These are phyloP conservation scores for Seiridium unicorne DNA, from an alignment of 2,329 filamentous ascomycete genomes.

Conservation along the genomic window DNA sequence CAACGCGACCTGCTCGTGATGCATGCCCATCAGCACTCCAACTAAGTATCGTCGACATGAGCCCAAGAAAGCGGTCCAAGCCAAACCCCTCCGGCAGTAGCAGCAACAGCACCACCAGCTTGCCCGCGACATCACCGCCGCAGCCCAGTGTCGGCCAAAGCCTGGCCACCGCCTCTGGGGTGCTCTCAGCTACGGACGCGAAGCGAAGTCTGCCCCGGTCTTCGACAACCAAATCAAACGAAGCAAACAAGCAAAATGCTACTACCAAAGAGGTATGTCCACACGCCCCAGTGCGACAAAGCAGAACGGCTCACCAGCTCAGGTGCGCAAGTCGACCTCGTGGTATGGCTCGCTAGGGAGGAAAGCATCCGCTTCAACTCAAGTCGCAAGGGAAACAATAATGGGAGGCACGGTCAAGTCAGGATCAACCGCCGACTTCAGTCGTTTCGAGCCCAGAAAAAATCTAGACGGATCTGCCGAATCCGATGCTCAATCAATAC, in stretches of 20 bases:
- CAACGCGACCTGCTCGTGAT: background rate
- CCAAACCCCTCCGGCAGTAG: constrained; percentile 29
- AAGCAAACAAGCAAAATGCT: constrained; percentile 1
- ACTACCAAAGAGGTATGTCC: constrained; percentile 12
- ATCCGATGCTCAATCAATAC: constrained; percentile 27
- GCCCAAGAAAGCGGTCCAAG: constrained; percentile 39
- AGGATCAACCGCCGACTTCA: constrained; percentile 45
- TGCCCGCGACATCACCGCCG: constrained; percentile 16
- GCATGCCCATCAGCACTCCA: background rate
- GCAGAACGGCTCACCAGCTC: background rate
- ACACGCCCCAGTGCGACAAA: background rate
- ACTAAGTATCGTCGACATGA: constrained; percentile 27
- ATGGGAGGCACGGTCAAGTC: constrained; percentile 53
- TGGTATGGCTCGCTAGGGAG: constrained; percentile 66
- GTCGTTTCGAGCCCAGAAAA: constrained; percentile 48
- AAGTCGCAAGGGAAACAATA: constrained; percentile 60
- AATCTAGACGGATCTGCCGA: constrained; percentile 27
- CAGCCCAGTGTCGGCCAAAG: constrained; percentile 12
- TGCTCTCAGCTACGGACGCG: constrained; percentile 8
- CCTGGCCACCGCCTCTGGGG: constrained; percentile 17
- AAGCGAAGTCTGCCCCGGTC: constrained; percentile 17
- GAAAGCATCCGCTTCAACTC: constrained; percentile 53
- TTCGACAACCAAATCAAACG: background rate
- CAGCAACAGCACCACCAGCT: constrained; percentile 16
- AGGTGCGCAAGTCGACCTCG: constrained; percentile 54